Base-by-base conservation (phyloP, 192 early-diverging fungal genomes). In the Rhizoclosmatium globosum region DNA sequence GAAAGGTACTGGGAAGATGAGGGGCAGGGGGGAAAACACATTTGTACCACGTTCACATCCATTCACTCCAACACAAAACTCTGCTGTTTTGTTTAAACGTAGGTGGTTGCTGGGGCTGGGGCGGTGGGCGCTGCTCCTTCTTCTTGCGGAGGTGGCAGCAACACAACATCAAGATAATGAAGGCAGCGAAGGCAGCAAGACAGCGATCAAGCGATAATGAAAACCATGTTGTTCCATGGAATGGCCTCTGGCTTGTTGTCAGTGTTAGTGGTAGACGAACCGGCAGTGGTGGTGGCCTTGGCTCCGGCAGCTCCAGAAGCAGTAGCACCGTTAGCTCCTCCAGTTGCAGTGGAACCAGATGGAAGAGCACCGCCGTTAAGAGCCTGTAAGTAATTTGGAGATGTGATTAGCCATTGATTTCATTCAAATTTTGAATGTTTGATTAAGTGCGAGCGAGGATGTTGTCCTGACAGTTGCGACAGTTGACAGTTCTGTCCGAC, bases 211-310 rank as follows among this genome's bases (percentile, higher is more conserved):
- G 43, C 67, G 45, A 68, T 68, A 42, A 68, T 68, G 23, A 68
- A 68, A 43, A 68, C 15, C 7, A 43, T 43, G 45, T 68, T 68
- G 11, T 23, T 44, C 67, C 67, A 68, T 42, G 67, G 67, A 68
- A 68, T 31, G 31, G 31, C 31, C 67, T 47, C 43, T 42, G 42
- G 45, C 38, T 31, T 31, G 66, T 47, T 46, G 39, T 13, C 23
- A 3, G 66, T 17, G 66, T 46, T 47, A 4, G 13, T 23, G 41
- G 9, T 68, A 43, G 67, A 21, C 38, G 53, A 56, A 57, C 23
- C 46, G 47, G 19, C 69, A 9, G 69, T 38, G 15, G 46, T 6
- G 39, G 69, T 57, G 23, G 53, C 31, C 3, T 15, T 71, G 69
- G 69, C 21, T 19, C n/a, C 53, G 31, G 69, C 17, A n/a, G 6